phyloP scores from a whole-genome alignment of 2,329 filamentous ascomycete genomes.

The Botrytis pseudocinerea region DNA sequence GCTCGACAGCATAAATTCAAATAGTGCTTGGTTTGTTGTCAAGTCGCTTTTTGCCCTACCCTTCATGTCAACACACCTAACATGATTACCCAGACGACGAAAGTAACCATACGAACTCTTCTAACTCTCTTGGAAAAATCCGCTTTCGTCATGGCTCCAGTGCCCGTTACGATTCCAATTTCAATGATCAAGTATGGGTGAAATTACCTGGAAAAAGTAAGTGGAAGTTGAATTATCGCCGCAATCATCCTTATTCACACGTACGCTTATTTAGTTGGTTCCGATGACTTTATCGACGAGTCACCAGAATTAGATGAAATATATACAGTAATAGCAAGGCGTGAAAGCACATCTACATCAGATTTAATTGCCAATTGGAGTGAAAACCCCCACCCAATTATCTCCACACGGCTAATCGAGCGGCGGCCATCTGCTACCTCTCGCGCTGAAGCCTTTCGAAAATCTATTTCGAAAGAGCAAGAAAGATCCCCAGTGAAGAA shows the following conservation, averaged over 20 bases:
- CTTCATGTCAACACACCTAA: background rate
- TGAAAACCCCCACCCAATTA: background rate
- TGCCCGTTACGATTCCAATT: conserved; percentile 40
- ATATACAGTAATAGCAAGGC: conserved; percentile 24
- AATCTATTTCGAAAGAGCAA: background rate
- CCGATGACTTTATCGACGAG: conserved; percentile 32
- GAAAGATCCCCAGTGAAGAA: conserved; percentile 21
- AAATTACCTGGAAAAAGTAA: conserved; percentile 36
- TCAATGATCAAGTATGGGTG: conserved; percentile 42
- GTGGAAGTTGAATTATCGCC: background rate
- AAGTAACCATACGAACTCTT: background rate
- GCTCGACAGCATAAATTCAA: background rate
- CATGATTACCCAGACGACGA: conserved; percentile 9
- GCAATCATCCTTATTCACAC: background rate
- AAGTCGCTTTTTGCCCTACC: background rate
- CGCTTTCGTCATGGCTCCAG: conserved; percentile 42
- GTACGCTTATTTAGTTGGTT: conserved; percentile 26
- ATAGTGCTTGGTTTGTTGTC: background rate
- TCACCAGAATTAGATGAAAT: conserved; percentile 30
- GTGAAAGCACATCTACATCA: conserved; percentile 1
- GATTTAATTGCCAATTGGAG: background rate
- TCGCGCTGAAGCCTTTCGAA: background rate
- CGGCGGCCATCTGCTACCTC: background rate
- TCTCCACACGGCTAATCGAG: background rate
- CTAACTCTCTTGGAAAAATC: conserved; percentile 23